Percentiles rank a stretch among this genome's conserved stretches.
These are phyloP conservation scores for Hymenoscyphus repandus DNA, from an alignment of 2,329 filamentous ascomycete species.

Conservation along the genomic window DNA sequence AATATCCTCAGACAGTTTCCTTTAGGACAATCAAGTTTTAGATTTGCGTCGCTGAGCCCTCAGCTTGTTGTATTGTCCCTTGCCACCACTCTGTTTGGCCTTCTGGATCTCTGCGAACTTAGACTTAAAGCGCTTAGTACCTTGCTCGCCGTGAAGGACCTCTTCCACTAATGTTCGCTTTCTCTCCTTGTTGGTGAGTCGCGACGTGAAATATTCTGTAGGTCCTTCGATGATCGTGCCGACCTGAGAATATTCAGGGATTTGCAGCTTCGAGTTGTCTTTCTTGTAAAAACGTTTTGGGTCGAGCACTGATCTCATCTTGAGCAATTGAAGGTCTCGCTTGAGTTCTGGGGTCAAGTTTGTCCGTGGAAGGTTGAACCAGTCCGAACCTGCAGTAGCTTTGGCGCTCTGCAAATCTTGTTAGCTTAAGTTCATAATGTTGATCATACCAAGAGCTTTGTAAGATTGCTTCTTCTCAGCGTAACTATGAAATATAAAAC, in stretches of 20 bases:
- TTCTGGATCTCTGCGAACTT: conserved; percentile 85
- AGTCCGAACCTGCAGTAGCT: conserved; percentile 69
- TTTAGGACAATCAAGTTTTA: conserved; percentile 4
- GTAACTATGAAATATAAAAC: conserved; percentile 63
- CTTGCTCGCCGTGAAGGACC: conserved; percentile 62
- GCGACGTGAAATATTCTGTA: conserved; percentile 77
- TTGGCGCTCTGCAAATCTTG: conserved; percentile 34
- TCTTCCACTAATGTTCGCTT: conserved; percentile 86
- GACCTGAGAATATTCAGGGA: conserved; percentile 82
- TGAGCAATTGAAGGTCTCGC: conserved; percentile 81
- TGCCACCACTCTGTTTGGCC: conserved; percentile 81
- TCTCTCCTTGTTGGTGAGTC: conserved; percentile 80
- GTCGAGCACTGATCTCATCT: conserved; percentile 84
- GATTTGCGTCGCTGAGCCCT: conserved; percentile 38
- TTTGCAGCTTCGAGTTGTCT: conserved; percentile 58
- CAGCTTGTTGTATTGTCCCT: conserved; percentile 79
- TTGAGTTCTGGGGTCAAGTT: conserved; percentile 79
- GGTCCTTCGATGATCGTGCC: conserved; percentile 85
- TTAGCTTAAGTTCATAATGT: conserved; percentile 18
- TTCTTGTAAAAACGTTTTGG: conserved; percentile 66
- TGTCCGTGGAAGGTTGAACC: conserved; percentile 86
- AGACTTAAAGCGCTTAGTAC: conserved; percentile 69
- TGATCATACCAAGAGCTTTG: conserved; percentile 5
- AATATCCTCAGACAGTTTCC: conserved; percentile 2
- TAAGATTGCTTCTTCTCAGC: conserved; percentile 44